A percentile compares a stretch with the other conserved stretches of the same genome.
Evolutionary conservation across 2,329 filamentous ascomycete genomes (phyloP).

Genomic region (Polychaeton citri): DNA sequence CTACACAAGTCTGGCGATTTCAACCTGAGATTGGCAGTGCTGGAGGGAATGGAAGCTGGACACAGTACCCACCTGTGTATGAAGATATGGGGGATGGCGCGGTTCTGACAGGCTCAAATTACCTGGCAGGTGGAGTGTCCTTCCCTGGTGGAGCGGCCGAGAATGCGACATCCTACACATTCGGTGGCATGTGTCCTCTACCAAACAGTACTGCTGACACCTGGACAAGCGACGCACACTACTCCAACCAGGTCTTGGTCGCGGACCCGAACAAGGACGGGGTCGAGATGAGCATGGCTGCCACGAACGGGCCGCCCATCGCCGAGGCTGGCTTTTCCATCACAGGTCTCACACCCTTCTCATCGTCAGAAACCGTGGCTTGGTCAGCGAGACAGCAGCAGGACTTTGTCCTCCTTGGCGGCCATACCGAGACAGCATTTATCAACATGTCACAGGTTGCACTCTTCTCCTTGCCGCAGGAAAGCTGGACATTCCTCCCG

Average conservation of each 20-base stretch:
- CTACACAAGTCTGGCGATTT: slow-evolving; percentile 55
- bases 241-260: slow-evolving; percentile 67
- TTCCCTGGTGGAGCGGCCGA: slow-evolving; percentile 51
- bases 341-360: slow-evolving; percentile 58
- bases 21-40: slow-evolving; percentile 30
- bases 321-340: slow-evolving; percentile 79
- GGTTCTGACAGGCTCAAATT: slow-evolving; percentile 37
- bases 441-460: slow-evolving; percentile 91
- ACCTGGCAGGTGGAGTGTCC: slow-evolving; percentile 46
- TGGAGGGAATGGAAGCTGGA: slow-evolving; percentile 44
- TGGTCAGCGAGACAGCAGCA: slow-evolving; percentile 45
- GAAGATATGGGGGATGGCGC: slow-evolving; percentile 25
- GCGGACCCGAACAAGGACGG: slow-evolving; percentile 38
- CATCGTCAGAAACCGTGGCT: slow-evolving; percentile 23
- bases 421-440: slow-evolving; percentile 71
- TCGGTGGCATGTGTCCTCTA: slow-evolving; percentile 79
- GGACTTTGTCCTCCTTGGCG: slow-evolving; percentile 69
- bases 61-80: slow-evolving; percentile 9
- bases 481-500: slow-evolving; percentile 70
- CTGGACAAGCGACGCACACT: slow-evolving; percentile 59
- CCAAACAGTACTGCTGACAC: slow-evolving; percentile 27
- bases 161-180: slow-evolving; percentile 53
- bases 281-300: slow-evolving; percentile 33
- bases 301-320: slow-evolving; percentile 51
- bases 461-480: slow-evolving; percentile 73